Evolutionary conservation across 2,329 filamentous ascomycete species (phyloP).

Genomic region (Aphanocladium album): DNA sequence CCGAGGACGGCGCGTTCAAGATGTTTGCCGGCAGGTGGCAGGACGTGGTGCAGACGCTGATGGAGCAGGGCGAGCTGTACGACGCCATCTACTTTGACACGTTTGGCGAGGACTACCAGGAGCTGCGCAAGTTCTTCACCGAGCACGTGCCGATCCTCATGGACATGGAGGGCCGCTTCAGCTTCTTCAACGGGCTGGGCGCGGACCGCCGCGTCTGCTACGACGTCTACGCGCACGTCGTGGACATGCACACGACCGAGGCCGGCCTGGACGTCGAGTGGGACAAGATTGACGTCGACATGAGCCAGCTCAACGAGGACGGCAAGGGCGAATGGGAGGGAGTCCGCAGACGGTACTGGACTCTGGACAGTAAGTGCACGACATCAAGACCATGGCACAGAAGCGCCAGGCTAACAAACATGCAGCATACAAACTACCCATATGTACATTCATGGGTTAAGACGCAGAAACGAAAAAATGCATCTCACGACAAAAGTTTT

Average conservation of each 20-base stretch:
- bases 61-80: constrained; percentile 65
- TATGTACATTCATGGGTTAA: constrained; percentile 68
- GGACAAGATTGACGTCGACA: constrained; percentile 70
- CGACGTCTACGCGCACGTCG: constrained; percentile 89
- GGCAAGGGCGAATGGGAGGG: constrained; percentile 80
- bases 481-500: not conserved
- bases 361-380: constrained; percentile 58
- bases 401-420: constrained; percentile 20
- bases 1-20: constrained; percentile 63
- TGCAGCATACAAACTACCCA: constrained; percentile 65
- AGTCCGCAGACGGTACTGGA: constrained; percentile 86
- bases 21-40: constrained; percentile 75
- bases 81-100: constrained; percentile 97
- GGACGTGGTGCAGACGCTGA: constrained; percentile 64
- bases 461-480: not conserved
- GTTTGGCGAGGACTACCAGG: constrained; percentile 87
- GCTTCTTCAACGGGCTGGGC: constrained; percentile 87
- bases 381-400: not conserved
- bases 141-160: constrained; percentile 80
- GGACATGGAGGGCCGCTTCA: constrained; percentile 66
- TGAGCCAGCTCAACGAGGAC: constrained; percentile 56
- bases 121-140: constrained; percentile 80
- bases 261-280: constrained; percentile 87
- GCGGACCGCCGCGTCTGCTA: constrained; percentile 91
- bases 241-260: constrained; percentile 85